Conservation (phyloP, 805 yeast genomes). For the Barnettozyma salicaria region DNA sequence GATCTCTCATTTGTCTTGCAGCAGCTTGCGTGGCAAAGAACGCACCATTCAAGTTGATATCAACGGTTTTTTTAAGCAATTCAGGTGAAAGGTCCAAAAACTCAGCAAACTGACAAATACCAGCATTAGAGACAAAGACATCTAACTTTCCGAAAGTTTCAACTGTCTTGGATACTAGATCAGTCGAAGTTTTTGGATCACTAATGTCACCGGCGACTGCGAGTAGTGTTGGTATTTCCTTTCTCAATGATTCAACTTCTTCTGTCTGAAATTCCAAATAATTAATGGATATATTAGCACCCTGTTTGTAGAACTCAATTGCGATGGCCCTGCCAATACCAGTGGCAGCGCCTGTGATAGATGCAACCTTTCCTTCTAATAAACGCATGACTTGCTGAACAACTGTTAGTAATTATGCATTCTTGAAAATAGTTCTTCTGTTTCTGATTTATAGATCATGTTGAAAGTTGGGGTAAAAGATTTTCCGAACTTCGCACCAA, state of each 20-base stretch:
- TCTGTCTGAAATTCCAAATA: slow-evolving; percentile 23
- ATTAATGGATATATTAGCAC: slow-evolving; percentile 37
- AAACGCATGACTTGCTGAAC: slow-evolving; percentile 8
- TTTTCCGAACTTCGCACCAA: not conserved
- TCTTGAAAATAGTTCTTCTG: too few relatives aligned
- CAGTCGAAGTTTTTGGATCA: slow-evolving; percentile 32
- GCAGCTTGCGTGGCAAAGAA: slow-evolving; percentile 43
- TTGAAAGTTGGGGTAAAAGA: slow-evolving; percentile 1
- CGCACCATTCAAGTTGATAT: slow-evolving; percentile 39
- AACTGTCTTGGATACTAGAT: slow-evolving; percentile 30
- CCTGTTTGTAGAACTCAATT: slow-evolving; percentile 35
- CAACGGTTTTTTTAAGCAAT: slow-evolving; percentile 30
- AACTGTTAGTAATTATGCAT: too few relatives aligned
- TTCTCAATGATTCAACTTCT: slow-evolving; percentile 15
- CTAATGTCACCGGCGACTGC: slow-evolving; percentile 43
- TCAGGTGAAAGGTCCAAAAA: slow-evolving; percentile 38
- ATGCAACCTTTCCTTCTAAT: slow-evolving; percentile 33
- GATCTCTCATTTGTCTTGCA: slow-evolving; percentile 38
- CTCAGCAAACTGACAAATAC: slow-evolving; percentile 37
- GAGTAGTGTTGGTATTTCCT: slow-evolving; percentile 21
- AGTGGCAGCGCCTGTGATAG: slow-evolving; percentile 41
- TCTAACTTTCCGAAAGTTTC: slow-evolving; percentile 35
- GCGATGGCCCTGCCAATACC: slow-evolving; percentile 44
- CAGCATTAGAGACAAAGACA: slow-evolving; percentile 42
- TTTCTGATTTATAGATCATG: too few relatives aligned